Conservation (phyloP, 345 rosid genomes). For the Salix suchowensis region DNA sequence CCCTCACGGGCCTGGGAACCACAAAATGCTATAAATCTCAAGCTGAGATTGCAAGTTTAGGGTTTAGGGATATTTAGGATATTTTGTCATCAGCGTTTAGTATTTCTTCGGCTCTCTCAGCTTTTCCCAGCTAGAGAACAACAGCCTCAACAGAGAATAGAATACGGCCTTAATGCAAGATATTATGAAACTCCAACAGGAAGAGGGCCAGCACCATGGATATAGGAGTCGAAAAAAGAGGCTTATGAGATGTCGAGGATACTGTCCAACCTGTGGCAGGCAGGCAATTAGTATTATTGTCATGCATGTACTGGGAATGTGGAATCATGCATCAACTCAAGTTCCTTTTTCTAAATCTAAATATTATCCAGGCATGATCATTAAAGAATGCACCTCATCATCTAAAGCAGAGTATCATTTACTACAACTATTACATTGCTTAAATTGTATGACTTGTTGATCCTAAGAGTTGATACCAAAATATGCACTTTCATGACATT, state of each 20-base stretch:
- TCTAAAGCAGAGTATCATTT: background rate
- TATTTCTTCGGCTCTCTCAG: slow-evolving; percentile 32
- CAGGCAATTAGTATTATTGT: background rate
- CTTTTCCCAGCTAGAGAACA: slow-evolving; percentile 57
- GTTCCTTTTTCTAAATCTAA: background rate
- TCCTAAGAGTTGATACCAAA: background rate
- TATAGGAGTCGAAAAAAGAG: slow-evolving; percentile 81
- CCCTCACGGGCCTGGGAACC: background rate
- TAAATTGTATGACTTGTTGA: background rate
- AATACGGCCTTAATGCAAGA: slow-evolving; percentile 64
- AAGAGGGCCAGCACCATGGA: slow-evolving; percentile 99
- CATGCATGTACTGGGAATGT: background rate
- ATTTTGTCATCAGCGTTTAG: slow-evolving; percentile 6
- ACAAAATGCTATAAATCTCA: background rate
- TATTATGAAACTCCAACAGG: slow-evolving; percentile 83
- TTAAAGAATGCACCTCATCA: background rate
- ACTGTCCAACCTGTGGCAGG: slow-evolving; percentile 79
- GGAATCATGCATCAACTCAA: background rate
- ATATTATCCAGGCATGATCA: background rate
- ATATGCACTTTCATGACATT: background rate
- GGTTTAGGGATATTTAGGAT: no score
- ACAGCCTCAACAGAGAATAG: slow-evolving; percentile 40
- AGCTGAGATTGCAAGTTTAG: background rate
- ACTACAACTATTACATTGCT: background rate
- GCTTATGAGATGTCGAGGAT: slow-evolving; percentile 94